Conservation (phyloP, 192 early-diverging fungal genomes). For the Umbelopsis sp. region DNA sequence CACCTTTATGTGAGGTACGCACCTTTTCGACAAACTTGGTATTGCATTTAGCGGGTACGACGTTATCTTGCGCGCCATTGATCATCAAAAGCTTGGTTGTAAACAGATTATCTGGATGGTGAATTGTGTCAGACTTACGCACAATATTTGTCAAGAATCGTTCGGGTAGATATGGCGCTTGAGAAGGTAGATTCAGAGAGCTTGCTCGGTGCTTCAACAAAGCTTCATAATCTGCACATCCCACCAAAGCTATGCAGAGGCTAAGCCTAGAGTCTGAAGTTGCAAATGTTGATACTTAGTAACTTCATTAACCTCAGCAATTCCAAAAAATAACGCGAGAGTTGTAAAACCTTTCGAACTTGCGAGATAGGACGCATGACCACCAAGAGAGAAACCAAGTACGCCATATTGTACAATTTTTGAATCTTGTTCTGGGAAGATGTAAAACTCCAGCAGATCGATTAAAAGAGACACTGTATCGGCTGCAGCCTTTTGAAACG, state of each 20-base stretch:
- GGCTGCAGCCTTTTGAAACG: constrained; percentile 39
- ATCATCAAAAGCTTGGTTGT: constrained; percentile 29
- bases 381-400: constrained; percentile 53
- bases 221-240: constrained; percentile 4
- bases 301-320: neutral
- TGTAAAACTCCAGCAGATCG: constrained; percentile 46
- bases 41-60: constrained; percentile 27
- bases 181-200: neutral
- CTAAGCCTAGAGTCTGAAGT: neutral
- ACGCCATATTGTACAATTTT: constrained; percentile 49
- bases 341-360: constrained; percentile 34
- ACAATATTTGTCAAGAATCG: constrained; percentile 17
- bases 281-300: neutral
- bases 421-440: constrained; percentile 32
- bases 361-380: constrained; percentile 48
- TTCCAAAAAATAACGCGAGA: neutral
- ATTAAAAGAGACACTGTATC: constrained; percentile 48
- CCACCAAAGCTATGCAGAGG: constrained; percentile 3
- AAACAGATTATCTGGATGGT: neutral
- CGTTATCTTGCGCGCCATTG: constrained; percentile 21
- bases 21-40: constrained; percentile 5
- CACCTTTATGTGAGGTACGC: neutral
- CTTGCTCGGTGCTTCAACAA: neutral
- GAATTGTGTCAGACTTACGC: neutral
- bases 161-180: constrained; percentile 18